phyloP scores from a whole-genome alignment of 371 early-diverging fungal genomes.

The Saksenaea oblongispora region DNA sequence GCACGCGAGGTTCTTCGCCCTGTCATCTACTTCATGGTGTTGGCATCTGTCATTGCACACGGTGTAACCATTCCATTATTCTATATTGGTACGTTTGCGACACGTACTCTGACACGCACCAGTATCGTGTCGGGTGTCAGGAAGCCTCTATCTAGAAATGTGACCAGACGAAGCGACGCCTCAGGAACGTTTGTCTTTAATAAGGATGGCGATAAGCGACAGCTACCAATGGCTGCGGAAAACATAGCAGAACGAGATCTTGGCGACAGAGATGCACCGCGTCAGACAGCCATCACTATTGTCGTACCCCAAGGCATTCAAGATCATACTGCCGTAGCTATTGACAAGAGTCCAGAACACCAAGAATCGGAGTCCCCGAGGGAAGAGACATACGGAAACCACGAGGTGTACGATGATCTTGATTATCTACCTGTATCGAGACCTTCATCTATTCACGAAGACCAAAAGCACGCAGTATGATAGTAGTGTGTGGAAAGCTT shows the following conservation, averaged over 20 bases:
- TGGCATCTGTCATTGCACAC: constrained; percentile 75
- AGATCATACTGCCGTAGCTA: not conserved
- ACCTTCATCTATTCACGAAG: not conserved
- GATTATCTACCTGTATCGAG: not conserved
- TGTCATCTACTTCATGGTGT: constrained; percentile 67
- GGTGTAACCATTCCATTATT: constrained; percentile 75
- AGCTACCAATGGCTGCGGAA: not conserved
- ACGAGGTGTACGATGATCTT: not conserved
- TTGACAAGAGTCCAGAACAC: too few species aligned
- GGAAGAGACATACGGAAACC: not conserved
- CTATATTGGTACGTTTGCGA: constrained; percentile 42
- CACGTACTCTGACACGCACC: constrained; percentile 32
- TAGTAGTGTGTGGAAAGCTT: too few species aligned
- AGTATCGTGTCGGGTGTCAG: constrained; percentile 18
- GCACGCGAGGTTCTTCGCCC: constrained; percentile 51
- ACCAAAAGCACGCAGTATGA: not conserved
- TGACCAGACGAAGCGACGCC: not conserved
- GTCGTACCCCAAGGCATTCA: constrained; percentile 6
- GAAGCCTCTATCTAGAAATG: not conserved
- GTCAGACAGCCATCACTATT: constrained; percentile 15
- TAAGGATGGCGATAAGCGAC: not conserved
- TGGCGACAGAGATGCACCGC: constrained; percentile 1
- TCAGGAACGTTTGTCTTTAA: not conserved
- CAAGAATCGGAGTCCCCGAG: not conserved
- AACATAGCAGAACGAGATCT: not conserved